These are phyloP conservation scores for Vitis hybrid DNA, from an alignment of 177 flowering plant species.

Conservation along the genomic window DNA sequence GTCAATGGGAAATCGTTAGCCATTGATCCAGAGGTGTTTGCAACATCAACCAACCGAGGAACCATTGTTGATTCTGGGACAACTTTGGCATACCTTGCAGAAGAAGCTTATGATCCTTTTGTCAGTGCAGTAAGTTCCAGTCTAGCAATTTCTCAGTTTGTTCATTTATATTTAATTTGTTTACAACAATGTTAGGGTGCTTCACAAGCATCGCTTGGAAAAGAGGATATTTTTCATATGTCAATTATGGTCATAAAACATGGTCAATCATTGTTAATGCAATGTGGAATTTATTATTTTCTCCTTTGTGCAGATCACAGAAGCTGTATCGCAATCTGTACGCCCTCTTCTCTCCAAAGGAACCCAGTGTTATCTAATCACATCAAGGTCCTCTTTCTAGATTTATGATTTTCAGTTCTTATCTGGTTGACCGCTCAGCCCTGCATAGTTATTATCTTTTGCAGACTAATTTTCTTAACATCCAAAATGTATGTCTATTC, in stretches of 20 bases:
- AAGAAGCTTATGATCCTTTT: constrained; percentile 78
- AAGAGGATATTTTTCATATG: not conserved
- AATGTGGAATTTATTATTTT: not conserved
- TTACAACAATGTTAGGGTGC: no score
- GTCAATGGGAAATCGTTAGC: constrained; percentile 70
- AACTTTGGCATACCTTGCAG: constrained; percentile 92
- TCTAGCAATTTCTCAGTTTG: not conserved
- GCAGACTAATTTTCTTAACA: not conserved
- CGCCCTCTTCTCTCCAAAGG: constrained; percentile 55
- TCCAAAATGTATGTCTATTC: constrained; percentile 6
- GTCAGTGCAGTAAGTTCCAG: constrained; percentile 64
- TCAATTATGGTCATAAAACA: not conserved
- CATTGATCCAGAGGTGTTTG: constrained; percentile 71
- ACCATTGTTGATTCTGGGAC: constrained; percentile 98
- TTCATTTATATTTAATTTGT: not conserved
- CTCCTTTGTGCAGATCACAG: constrained; percentile 50
- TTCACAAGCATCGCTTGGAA: no score
- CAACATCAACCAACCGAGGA: constrained; percentile 69
- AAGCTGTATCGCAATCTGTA: constrained; percentile 50
- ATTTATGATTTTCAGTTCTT: not conserved
- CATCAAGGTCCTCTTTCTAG: constrained; percentile 53
- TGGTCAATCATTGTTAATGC: not conserved
- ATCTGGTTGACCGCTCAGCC: not conserved
- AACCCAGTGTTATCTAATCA: constrained; percentile 60
- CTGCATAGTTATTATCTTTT: not conserved